These are phyloP conservation scores for Serendipita sp. DNA, from an alignment of 768 basidiomycete genomes.

Conservation along the genomic window DNA sequence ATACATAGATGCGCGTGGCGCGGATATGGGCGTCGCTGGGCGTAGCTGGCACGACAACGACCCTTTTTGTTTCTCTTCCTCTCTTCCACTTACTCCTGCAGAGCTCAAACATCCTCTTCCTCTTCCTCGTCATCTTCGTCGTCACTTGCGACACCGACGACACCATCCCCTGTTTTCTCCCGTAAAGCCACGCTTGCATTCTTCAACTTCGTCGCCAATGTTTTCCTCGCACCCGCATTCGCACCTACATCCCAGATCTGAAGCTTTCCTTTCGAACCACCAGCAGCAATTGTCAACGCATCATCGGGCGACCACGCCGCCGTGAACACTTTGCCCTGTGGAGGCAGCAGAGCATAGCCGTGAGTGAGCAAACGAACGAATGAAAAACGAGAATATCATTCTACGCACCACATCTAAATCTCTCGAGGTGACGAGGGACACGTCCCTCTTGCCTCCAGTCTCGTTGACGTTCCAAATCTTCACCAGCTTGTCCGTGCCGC, in stretches of 20 bases:
- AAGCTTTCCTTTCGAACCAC: slow-evolving; percentile 82
- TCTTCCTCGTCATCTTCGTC: slow-evolving; percentile 37
- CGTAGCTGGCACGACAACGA: no score
- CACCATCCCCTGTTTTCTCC: slow-evolving; percentile 31
- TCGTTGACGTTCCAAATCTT: slow-evolving; percentile 79
- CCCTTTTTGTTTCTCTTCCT: no score
- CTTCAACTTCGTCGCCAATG: slow-evolving; percentile 61
- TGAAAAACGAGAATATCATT: slow-evolving; percentile 15
- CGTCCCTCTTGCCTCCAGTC: slow-evolving; percentile 49
- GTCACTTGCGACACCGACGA: slow-evolving; percentile 52
- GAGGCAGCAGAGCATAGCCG: background rate
- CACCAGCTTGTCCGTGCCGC: slow-evolving; percentile 71
- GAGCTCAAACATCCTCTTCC: slow-evolving; percentile 15
- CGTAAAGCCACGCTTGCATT: slow-evolving; percentile 51
- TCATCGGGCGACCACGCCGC: slow-evolving; percentile 85
- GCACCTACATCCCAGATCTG: slow-evolving; percentile 92
- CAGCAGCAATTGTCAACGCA: slow-evolving; percentile 82
- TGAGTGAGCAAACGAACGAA: background rate
- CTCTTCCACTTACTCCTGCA: no score
- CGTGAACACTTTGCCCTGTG: slow-evolving; percentile 91
- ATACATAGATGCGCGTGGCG: no score
- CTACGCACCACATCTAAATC: slow-evolving; percentile 73
- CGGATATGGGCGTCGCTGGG: no score
- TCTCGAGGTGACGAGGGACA: slow-evolving; percentile 69
- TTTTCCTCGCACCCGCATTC: slow-evolving; percentile 66